Base-by-base conservation (phyloP, 768 basidiomycete genomes). In the Sarcodon sp. region DNA sequence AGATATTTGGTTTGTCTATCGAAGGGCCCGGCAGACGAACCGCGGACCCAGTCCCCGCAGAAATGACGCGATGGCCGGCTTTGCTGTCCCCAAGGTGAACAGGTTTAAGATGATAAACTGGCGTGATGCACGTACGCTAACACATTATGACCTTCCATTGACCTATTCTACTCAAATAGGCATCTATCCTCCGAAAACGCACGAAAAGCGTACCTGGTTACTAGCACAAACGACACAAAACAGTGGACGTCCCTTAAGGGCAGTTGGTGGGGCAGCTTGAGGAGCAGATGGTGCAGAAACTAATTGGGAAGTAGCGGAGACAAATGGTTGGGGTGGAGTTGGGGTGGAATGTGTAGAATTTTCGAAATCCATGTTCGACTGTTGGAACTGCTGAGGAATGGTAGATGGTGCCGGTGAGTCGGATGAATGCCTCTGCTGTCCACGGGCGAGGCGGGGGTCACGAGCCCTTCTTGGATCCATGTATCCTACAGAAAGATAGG, bases 221-320 rank as follows among this genome's bases (percentile, higher is more conserved):
- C 91, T 97, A n/a, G 96, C 94, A 61, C 96, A 99, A 33, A 98
- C 96, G 7, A 99, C 89, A 60, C 96, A 98, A 67, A 98, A 98
- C 43, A 96, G 61, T 2, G 89, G 90, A 9, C 87, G 71, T 9
- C 72, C 66, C 63, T 79, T 89, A 56, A 80, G 81, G 9, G 44
- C 47, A 7, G 53, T 47, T 16, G 51, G 21, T 15, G 38, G 45
- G 7, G 51, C 32, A 8, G 43, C 21, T 4, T 44, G 38, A 12
- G 33, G 45, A n/a, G 50, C 50, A 9, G 50, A 53, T 0, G 52
- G 43, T 4, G 58, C 43, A 2, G 43, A 31, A 13, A 53, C 46
- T 4, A 60, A 55, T 41, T 62, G 57, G 8, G 61, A 62, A 1
- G 51, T 35, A n/a, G 56, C 54, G 27, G 53, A 51, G 4, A 47